Evolutionary conservation across 2,329 filamentous ascomycete genomes (phyloP).

Genomic region (Teratosphaeria gauchensis): DNA sequence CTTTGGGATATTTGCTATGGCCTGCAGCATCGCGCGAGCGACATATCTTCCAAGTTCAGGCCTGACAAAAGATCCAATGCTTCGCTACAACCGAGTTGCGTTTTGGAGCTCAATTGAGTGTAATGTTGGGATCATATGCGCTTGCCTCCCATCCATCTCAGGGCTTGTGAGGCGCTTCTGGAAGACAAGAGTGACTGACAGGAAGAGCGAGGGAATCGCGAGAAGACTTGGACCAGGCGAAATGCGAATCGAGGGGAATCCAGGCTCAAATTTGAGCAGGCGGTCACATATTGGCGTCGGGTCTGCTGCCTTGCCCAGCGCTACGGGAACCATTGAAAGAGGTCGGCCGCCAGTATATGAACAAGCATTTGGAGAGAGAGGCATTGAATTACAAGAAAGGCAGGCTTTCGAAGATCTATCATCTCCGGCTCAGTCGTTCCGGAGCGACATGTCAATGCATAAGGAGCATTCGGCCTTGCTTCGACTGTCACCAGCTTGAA

Average conservation of each 20-base stretch:
- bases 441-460: background rate
- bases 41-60: background rate
- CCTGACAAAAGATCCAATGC: background rate
- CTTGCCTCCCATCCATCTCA: slow-evolving; percentile 3
- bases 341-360: background rate
- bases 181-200: background rate
- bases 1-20: slow-evolving; percentile 6
- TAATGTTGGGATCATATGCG: slow-evolving; percentile 4
- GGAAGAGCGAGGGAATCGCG: background rate
- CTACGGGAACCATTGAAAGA: background rate
- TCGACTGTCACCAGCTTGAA: background rate
- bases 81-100: slow-evolving; percentile 1
- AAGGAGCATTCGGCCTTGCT: background rate
- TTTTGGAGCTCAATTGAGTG: slow-evolving; percentile 5
- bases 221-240: background rate
- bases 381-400: background rate
- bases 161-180: background rate
- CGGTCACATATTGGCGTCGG: background rate
- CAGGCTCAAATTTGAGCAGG: background rate
- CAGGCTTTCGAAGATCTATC: background rate
- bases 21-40: slow-evolving; percentile 1
- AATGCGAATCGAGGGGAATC: background rate
- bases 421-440: background rate
- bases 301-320: background rate
- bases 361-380: background rate